Base-by-base conservation (phyloP, 2,329 filamentous ascomycete species). In the Fusarium cicatricum region DNA sequence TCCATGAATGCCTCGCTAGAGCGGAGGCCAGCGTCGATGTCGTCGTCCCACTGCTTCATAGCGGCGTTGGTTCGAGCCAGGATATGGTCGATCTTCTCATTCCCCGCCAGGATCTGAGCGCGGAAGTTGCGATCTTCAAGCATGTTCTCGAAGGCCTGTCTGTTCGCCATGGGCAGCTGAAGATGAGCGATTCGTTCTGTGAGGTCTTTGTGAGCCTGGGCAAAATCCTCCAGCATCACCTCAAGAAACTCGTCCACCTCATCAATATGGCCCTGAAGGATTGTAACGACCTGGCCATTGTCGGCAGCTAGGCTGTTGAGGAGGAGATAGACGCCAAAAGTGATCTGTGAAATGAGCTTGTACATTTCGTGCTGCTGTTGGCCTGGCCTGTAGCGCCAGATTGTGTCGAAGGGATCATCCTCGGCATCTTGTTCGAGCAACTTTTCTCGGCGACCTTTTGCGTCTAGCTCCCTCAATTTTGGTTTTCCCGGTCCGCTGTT, bases 181-280 rank as follows among this genome's bases (percentile, higher is more conserved):
- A 98, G 79, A 71, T 90, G 90, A 55, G 90, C 87, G 58, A 96
- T 87, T 19, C 94, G 87, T 59, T 91, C 90, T 50, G 85, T 84
- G 60, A 98, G 87, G 71, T 98, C 95, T 56, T 86, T 80, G 38
- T 88, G 84, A 5, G 92, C 91, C 46, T 92, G 79, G 39, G 90
- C 84, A 45, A 97, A 87, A 71, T 97, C 94, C 67, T 96, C 92
- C 37, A 91, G 85, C 1, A 91, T 90, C 15, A 90, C 86, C 73
- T 96, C 91, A 29, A 98, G 79, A 69, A 97, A 97, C 67, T 90
- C 88, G 74, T 98, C 95, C 26, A 98, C 86, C 74, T 98, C 94
- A 70, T 97, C 91, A 57, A 98, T 95, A 73, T 98, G 94, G 12
- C 86, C 87, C 70, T 97, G 92, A 51, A 98, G 81, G 47, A 98